These are phyloP conservation scores for Mycena indigotica DNA, from an alignment of 768 basidiomycete species.

Conservation along the genomic window DNA sequence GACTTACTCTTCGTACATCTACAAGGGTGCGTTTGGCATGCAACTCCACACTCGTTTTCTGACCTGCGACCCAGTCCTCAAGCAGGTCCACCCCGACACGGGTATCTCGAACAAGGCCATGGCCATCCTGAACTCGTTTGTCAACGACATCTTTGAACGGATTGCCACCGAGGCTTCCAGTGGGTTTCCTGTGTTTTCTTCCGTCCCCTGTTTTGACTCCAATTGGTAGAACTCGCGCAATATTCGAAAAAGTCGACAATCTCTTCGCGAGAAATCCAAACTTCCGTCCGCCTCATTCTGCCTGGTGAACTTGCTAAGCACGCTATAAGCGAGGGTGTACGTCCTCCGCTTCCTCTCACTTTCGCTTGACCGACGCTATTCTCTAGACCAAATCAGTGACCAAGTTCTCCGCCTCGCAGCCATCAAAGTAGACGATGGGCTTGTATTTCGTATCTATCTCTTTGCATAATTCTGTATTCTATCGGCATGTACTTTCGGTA, in stretches of 20 bases:
- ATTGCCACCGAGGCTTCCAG: conserved; percentile 74
- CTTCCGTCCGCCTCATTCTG: conserved; percentile 67
- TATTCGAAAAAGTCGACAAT: conserved; percentile 77
- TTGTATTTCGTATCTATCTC: background rate
- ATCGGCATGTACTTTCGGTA: background rate
- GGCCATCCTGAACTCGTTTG: conserved; percentile 81
- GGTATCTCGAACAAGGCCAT: conserved; percentile 90
- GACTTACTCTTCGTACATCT: conserved; percentile 83
- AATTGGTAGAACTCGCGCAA: conserved; percentile 53
- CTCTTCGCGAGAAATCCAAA: conserved; percentile 74
- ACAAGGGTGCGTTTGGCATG: conserved; percentile 54
- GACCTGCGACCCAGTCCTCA: conserved; percentile 58
- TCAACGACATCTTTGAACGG: conserved; percentile 82
- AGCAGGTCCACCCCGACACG: conserved; percentile 91
- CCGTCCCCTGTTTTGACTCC: background rate
- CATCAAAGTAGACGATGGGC: background rate
- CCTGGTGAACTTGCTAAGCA: conserved; percentile 76
- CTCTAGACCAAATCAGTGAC: background rate
- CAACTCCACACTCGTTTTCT: background rate
- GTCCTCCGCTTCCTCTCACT: conserved; percentile 50
- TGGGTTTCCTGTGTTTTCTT: conserved; percentile 32
- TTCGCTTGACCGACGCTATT: background rate
- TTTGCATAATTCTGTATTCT: background rate
- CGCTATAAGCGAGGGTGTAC: conserved; percentile 75
- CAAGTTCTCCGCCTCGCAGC: background rate